Conservation (phyloP, 148 eudicot genomes). For the Rhododendron ovatum region DNA sequence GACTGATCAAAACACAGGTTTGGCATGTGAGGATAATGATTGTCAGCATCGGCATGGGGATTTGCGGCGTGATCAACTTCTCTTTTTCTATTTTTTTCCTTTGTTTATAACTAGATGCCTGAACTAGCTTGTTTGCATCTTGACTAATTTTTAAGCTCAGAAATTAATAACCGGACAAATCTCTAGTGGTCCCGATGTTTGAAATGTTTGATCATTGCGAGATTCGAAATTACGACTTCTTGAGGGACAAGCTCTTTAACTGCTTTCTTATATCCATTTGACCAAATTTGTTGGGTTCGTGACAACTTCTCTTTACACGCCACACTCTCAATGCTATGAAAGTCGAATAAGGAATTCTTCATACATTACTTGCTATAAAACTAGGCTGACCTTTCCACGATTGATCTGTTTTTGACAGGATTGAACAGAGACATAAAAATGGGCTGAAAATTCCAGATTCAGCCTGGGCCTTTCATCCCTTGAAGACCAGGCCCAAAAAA, state of each 20-base stretch:
- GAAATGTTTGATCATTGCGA: too few relatives aligned
- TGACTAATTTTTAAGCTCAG: too few relatives aligned
- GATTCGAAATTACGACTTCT: too few relatives aligned
- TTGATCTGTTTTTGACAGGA: background rate
- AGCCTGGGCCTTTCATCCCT: background rate
- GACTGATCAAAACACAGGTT: background rate
- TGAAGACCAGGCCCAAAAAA: background rate
- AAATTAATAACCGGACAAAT: too few relatives aligned
- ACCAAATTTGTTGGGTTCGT: too few relatives aligned
- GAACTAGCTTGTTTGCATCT: accelerated
- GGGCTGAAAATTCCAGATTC: background rate
- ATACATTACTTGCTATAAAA: too few relatives aligned
- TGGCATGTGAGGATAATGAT: constrained; percentile 4
- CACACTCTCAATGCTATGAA: background rate
- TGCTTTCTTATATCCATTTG: too few relatives aligned
- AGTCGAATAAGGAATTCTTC: background rate
- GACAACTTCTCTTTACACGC: background rate
- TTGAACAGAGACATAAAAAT: background rate
- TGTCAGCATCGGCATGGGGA: constrained; percentile 15
- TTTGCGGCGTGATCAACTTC: background rate
- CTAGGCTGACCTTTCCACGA: background rate
- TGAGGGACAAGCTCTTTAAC: too few relatives aligned
- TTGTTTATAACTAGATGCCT: too few relatives aligned
- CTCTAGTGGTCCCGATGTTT: background rate
- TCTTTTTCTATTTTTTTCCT: background rate